phyloP scores from a whole-genome alignment of 2,329 filamentous ascomycete species.

The Orbilia javanica region DNA sequence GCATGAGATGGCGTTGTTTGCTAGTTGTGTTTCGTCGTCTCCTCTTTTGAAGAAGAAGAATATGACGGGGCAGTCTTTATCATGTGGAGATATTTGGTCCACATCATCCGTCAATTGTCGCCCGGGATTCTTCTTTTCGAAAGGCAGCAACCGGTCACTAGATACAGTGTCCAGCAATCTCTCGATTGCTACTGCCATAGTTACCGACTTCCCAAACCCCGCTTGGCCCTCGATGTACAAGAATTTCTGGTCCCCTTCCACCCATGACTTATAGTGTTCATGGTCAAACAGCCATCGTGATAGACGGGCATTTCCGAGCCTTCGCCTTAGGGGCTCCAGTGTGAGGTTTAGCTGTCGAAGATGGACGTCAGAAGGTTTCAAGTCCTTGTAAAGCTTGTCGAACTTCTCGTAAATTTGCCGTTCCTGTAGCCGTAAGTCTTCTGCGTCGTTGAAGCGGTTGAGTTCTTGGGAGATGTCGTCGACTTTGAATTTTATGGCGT shows the following conservation, averaged over 20 bases:
- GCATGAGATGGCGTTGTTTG: background rate
- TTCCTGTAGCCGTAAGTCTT: background rate
- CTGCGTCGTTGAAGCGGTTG: conserved; percentile 14
- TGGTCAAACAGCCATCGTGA: conserved; percentile 43
- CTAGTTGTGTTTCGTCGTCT: conserved; percentile 7
- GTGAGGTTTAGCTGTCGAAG: conserved; percentile 31
- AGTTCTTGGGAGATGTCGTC: conserved; percentile 27
- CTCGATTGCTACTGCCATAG: conserved; percentile 27
- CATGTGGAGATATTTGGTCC: background rate
- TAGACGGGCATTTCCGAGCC: conserved; percentile 24
- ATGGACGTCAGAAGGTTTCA: conserved; percentile 30
- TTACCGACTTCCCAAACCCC: conserved; percentile 45
- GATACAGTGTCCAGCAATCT: conserved; percentile 8
- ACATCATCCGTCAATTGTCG: too few relatives aligned
- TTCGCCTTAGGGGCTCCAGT: conserved; percentile 27
- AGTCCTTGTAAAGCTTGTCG: background rate
- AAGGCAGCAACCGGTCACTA: too few relatives aligned
- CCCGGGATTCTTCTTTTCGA: too few relatives aligned
- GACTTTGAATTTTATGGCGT: conserved; percentile 19
- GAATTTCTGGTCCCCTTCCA: conserved; percentile 30
- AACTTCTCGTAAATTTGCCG: conserved; percentile 6
- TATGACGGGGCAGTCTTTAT: conserved; percentile 13
- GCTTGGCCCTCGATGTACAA: conserved; percentile 46
- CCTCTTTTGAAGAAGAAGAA: conserved; percentile 40
- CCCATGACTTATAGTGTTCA: conserved; percentile 29